Evolutionary conservation across 805 yeast species (phyloP), one percentile per base, ranked within the genome.

Genomic region (Candida insectorum): DNA sequence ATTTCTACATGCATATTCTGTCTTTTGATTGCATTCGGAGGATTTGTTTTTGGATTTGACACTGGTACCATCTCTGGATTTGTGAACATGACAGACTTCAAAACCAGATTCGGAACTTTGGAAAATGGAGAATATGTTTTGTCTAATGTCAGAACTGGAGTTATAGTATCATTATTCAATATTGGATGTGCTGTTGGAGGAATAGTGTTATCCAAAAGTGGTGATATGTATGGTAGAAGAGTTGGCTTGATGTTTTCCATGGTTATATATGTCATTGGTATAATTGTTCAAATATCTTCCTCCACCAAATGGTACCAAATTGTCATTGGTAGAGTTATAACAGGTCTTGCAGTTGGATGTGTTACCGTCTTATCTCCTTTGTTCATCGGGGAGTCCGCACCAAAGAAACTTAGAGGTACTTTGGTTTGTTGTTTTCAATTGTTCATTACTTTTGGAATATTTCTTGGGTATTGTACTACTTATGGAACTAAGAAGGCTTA

Each of bases 51-150:
- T 50, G 88, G 88, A 40, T 81, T 81, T 72, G 88, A 81, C 64
- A 81, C 85, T 32, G 88, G 87, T 64, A 79, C 87, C 43, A 75
- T 80, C 56, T 78, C 84, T 25, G 86, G 86, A 45, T 77, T 81
- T 48, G 77, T 79, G 31, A 75, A 75, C 52, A 75, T 80, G 79
- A 47, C 65, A n/a, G 77, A 77, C 41, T 81, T 73, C 56, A 51
- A 60, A 33, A 36, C 44, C 13, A 62, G 79, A 47, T 79, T 79
- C 44, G 86, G 84, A 51, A 58, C 64, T 40, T 15, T 41, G 3
- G 43, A 61, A 37, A 50, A 51, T n/a, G 81, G 81, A 37, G 56
- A 48, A 2, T 49, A 54, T 43, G 52, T 54, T 29, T 54, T 76
- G 31, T 60, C 72, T n/a, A 56, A 68, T 39, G 65, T 65, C 10